Conservation (phyloP, 345 rosid species). For the Toxicodendron radicans region DNA sequence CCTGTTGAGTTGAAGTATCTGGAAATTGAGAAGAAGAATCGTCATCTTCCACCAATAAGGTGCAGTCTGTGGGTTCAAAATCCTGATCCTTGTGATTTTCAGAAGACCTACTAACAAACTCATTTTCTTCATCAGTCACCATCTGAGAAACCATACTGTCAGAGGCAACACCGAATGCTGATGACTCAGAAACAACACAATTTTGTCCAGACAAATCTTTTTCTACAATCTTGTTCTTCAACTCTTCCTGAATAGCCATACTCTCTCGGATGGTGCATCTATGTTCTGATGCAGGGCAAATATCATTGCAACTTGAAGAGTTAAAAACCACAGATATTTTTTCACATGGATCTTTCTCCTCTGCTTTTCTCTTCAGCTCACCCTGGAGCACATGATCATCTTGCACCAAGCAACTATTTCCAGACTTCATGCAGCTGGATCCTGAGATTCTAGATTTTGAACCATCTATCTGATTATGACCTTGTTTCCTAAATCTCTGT, state of each 20-base stretch:
- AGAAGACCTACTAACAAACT: conserved; percentile 3
- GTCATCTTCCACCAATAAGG: conserved; percentile 11
- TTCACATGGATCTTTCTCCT: conserved; percentile 18
- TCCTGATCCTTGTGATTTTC: conserved; percentile 21
- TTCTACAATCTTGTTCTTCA: conserved; percentile 13
- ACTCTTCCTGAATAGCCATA: background rate
- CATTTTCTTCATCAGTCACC: conserved; percentile 15
- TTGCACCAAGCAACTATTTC: background rate
- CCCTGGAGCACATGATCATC: conserved; percentile 2
- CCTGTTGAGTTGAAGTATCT: conserved; percentile 33
- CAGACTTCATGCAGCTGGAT: conserved; percentile 14
- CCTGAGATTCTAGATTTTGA: conserved; percentile 14
- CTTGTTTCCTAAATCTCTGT: conserved; percentile 16
- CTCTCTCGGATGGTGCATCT: conserved; percentile 3
- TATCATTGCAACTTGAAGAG: conserved; percentile 7
- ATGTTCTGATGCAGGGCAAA: conserved; percentile 8
- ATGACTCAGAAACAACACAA: background rate
- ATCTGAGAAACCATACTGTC: conserved; percentile 2
- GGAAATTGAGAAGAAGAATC: conserved; percentile 11
- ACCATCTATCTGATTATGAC: conserved; percentile 16
- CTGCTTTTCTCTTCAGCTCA: conserved; percentile 14
- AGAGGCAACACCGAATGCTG: background rate
- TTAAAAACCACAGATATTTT: conserved; percentile 3
- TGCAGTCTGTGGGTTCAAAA: conserved; percentile 5
- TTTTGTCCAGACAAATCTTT: conserved; percentile 11